Percentiles rank a stretch among this genome's conserved stretches.
phyloP scores from a whole-genome alignment of 192 early-diverging fungal genomes.

The Piromyces finnis region DNA sequence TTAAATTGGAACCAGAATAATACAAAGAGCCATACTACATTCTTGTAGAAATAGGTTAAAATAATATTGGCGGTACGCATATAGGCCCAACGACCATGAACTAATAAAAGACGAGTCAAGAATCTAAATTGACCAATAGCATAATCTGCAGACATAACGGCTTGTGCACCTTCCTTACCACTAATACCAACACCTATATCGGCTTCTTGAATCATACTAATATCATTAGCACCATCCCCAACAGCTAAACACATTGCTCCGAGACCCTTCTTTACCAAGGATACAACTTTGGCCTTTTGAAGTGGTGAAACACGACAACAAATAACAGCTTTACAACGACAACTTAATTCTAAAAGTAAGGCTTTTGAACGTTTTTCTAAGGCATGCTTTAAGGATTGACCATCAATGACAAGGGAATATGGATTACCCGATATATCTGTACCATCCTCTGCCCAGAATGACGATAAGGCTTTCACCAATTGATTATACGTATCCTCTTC shows the following conservation, averaged over 20 bases:
- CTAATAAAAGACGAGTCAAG: slow-evolving; percentile 64
- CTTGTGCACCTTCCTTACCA: slow-evolving; percentile 58
- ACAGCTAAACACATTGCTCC: slow-evolving; percentile 51
- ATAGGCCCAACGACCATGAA: slow-evolving; percentile 88
- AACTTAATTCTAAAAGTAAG: slow-evolving; percentile 30
- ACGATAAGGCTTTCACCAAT: slow-evolving; percentile 30
- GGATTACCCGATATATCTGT: not conserved
- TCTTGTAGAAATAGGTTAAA: slow-evolving; percentile 92
- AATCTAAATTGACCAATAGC: slow-evolving; percentile 83
- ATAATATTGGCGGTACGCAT: slow-evolving; percentile 76
- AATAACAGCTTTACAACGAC: slow-evolving; percentile 52
- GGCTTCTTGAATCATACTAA: slow-evolving; percentile 41
- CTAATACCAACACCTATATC: slow-evolving; percentile 42
- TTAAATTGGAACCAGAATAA: slow-evolving; percentile 91
- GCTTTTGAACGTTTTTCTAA: slow-evolving; percentile 42
- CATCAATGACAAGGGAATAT: slow-evolving; percentile 32
- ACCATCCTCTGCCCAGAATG: slow-evolving; percentile 33
- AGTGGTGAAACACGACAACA: slow-evolving; percentile 85
- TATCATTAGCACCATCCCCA: slow-evolving; percentile 43
- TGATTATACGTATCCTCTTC: slow-evolving; percentile 29
- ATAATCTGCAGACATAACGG: slow-evolving; percentile 88
- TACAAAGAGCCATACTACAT: slow-evolving; percentile 79
- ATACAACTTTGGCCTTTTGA: slow-evolving; percentile 91
- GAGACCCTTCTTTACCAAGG: slow-evolving; percentile 61
- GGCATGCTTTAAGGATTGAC: slow-evolving; percentile 36